A percentile compares a stretch with the other conserved stretches of the same genome.
These are phyloP conservation scores for Rhytidiadelphus loreus DNA, from an alignment of 225 moss, liverwort and hornwort genomes.

Conservation along the genomic window DNA sequence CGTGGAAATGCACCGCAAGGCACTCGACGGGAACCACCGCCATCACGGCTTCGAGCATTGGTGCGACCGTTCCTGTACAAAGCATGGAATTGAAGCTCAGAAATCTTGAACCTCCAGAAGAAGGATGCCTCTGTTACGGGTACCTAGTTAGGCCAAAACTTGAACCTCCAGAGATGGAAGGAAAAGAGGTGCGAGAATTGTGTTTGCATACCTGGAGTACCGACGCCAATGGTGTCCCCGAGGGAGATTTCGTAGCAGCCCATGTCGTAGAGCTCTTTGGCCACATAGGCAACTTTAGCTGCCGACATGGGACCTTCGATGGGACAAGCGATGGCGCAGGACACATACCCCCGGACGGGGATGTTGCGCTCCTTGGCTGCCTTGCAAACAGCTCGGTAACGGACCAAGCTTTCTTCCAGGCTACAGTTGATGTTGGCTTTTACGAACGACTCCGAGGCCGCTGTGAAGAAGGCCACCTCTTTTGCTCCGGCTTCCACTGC, in stretches of 20 bases:
- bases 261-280: slow-evolving; percentile 74
- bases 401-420: slow-evolving; percentile 72
- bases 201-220: slow-evolving; percentile 62
- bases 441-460: slow-evolving; percentile 90
- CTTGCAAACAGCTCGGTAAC: slow-evolving; percentile 73
- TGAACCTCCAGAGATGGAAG: neutral
- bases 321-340: slow-evolving; percentile 88
- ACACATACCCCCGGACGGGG: slow-evolving; percentile 89
- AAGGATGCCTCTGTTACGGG: neutral
- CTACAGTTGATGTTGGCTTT: slow-evolving; percentile 88
- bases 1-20: slow-evolving; percentile 93
- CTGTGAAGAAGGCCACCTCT: slow-evolving; percentile 90
- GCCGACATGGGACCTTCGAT: slow-evolving; percentile 73
- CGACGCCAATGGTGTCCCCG: slow-evolving; percentile 93
- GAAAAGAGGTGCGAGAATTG: neutral
- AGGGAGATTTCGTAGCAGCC: slow-evolving; percentile 96
- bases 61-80: slow-evolving; percentile 68
- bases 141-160: neutral
- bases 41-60: slow-evolving; percentile 89
- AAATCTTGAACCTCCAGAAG: neutral
- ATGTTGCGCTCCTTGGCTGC: slow-evolving; percentile 68
- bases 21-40: slow-evolving; percentile 60
- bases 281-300: slow-evolving; percentile 70
- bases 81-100: neutral
- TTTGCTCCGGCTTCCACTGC: slow-evolving; percentile 83